Evolutionary conservation across 2,329 filamentous ascomycete species (phyloP).

Genomic region (Fusarium floridanum): DNA sequence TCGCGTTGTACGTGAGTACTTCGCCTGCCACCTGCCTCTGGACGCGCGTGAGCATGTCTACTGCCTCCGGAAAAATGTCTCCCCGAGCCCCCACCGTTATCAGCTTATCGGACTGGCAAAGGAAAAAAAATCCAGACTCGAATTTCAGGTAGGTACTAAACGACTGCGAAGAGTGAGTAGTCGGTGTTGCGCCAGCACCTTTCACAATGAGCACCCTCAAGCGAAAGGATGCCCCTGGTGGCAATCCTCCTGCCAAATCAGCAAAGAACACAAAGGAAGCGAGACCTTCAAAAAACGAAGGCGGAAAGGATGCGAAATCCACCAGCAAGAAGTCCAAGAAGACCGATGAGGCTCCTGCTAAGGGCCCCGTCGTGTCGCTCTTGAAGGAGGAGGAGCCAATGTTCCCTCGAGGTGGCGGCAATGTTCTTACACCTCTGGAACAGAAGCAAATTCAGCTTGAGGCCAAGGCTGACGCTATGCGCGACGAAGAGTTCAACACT

Average conservation of each 20-base stretch:
- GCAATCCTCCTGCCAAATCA: conserved; percentile 62
- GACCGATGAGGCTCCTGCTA: conserved; percentile 46
- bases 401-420: conserved; percentile 93
- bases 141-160: conserved; percentile 31
- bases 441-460: conserved; percentile 97
- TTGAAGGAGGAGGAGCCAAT: conserved; percentile 85
- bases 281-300: conserved; percentile 62
- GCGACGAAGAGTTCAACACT: conserved; percentile 79
- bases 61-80: neutral
- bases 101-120: conserved; percentile 36
- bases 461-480: conserved; percentile 90
- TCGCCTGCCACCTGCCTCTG: neutral
- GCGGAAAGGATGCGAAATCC: conserved; percentile 48
- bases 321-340: conserved; percentile 50
- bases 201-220: conserved; percentile 68
- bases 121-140: conserved; percentile 51
- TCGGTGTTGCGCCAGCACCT: conserved; percentile 46
- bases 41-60: neutral
- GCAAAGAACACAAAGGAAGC: conserved; percentile 61
- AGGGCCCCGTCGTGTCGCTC: conserved; percentile 57
- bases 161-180: conserved; percentile 41
- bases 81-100: conserved; percentile 21
- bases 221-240: conserved; percentile 69
- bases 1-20: neutral
- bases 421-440: conserved; percentile 90